Evolutionary conservation across 208 protist genomes (phyloP).

Genomic region (Leishmania gerbilli): DNA sequence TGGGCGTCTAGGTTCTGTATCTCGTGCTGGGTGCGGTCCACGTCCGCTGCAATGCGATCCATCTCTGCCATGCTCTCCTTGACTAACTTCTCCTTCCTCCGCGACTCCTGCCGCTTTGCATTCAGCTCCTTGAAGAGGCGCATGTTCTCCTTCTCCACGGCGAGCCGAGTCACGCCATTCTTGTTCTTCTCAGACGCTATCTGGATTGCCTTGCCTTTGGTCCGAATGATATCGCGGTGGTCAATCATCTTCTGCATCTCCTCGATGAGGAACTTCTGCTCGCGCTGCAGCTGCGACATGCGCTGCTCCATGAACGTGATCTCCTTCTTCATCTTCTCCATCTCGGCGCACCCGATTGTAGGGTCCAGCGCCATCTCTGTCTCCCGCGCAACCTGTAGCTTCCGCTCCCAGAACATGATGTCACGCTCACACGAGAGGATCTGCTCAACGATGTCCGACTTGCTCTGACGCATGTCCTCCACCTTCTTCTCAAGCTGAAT

Average conservation of each 20-base stretch:
- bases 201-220: slow-evolving; percentile 90
- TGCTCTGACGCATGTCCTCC: slow-evolving; percentile 71
- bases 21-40: slow-evolving; percentile 75
- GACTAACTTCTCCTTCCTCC: slow-evolving; percentile 75
- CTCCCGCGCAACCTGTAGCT: slow-evolving; percentile 96
- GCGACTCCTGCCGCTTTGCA: slow-evolving; percentile 84
- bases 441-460: slow-evolving; percentile 84
- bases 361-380: slow-evolving; percentile 96
- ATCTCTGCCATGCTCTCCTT: slow-evolving; percentile 84
- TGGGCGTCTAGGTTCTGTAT: slow-evolving; percentile 70
- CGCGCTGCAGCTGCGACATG: slow-evolving; percentile 88
- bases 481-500: slow-evolving; percentile 90
- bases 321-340: slow-evolving; percentile 95
- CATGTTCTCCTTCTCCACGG: slow-evolving; percentile 87
- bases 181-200: slow-evolving; percentile 65
- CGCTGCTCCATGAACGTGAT: slow-evolving; percentile 96
- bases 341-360: slow-evolving; percentile 92
- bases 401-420: slow-evolving; percentile 96
- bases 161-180: slow-evolving; percentile 62
- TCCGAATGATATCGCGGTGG: slow-evolving; percentile 92
- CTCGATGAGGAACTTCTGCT: slow-evolving; percentile 93
- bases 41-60: slow-evolving; percentile 74
- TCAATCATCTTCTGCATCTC: slow-evolving; percentile 96
- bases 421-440: slow-evolving; percentile 93
- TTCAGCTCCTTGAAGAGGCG: slow-evolving; percentile 90